Evolutionary conservation across 345 rosid species (phyloP).

Genomic region (Brassica cretica): DNA sequence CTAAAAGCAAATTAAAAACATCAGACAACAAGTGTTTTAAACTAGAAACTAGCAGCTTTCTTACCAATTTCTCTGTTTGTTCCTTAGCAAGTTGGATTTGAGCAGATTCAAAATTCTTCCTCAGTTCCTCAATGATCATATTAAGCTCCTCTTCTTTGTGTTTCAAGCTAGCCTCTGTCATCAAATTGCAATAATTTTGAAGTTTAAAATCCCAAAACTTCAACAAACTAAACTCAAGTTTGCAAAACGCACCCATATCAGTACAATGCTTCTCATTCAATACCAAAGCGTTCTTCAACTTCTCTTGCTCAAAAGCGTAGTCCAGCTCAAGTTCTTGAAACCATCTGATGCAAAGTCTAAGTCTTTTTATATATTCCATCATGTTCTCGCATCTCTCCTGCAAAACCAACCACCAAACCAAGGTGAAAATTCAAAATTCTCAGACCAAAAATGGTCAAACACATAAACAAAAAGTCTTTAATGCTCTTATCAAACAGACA

Average conservation of each 20-base stretch:
- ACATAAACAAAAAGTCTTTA: constrained; percentile 20
- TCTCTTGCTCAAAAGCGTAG: background rate
- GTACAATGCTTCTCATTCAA: constrained; percentile 3
- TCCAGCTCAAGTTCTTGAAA: constrained; percentile 56
- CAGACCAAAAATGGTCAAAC: constrained; percentile 9
- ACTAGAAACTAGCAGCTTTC: constrained; percentile 20
- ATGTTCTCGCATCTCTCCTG: constrained; percentile 96
- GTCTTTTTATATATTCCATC: constrained; percentile 49
- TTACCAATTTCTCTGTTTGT: constrained; percentile 81
- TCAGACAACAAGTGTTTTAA: background rate
- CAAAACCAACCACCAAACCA: constrained; percentile 33
- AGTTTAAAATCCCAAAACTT: background rate
- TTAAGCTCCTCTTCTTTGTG: constrained; percentile 89
- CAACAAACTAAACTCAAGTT: constrained; percentile 16
- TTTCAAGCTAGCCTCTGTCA: constrained; percentile 61
- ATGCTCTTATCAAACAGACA: constrained; percentile 25
- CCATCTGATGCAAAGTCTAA: constrained; percentile 2
- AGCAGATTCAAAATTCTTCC: constrained; percentile 72
- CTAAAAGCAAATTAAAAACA: constrained; percentile 43
- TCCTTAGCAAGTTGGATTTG: constrained; percentile 84
- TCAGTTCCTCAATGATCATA: constrained; percentile 74
- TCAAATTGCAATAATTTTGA: constrained; percentile 30
- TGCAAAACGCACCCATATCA: constrained; percentile 9
- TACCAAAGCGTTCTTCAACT: background rate
- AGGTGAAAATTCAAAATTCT: constrained; percentile 31